Percentiles rank a stretch among this genome's conserved stretches.
These are phyloP conservation scores for Cyberlindnera mississippiensis DNA, from an alignment of 805 yeast species.

Conservation along the genomic window DNA sequence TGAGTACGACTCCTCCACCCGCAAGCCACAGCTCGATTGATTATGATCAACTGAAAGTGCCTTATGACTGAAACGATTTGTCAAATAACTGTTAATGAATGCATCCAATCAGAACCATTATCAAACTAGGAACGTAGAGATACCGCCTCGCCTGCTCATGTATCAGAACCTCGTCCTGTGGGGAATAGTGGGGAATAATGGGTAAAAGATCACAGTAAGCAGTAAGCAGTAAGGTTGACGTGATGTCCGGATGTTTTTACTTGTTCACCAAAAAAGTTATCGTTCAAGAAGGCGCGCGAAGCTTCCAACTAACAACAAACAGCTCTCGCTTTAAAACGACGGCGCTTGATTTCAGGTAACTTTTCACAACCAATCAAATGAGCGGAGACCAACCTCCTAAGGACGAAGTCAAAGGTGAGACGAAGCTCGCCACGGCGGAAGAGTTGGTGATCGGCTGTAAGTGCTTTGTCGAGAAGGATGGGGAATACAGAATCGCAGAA, in stretches of 20 bases:
- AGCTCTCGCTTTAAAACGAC: not conserved
- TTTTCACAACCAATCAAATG: conserved; percentile 2
- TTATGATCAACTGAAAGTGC: not conserved
- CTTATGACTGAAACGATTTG: too few relatives aligned
- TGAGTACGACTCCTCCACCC: conserved; percentile 10
- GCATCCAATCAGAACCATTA: not conserved
- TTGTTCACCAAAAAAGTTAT: not conserved
- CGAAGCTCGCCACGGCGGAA: conserved; percentile 32
- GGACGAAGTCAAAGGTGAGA: conserved; percentile 23
- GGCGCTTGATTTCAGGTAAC: not conserved
- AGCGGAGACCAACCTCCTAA: conserved; percentile 22
- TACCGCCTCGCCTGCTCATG: too few relatives aligned
- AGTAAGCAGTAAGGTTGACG: not conserved
- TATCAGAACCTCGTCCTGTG: too few relatives aligned
- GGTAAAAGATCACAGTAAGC: too few relatives aligned
- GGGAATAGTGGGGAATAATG: not conserved
- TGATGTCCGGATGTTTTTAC: not conserved
- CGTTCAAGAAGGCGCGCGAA: not conserved
- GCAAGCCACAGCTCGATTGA: conserved; percentile 3
- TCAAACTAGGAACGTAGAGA: too few relatives aligned
- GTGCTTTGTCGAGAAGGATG: conserved; percentile 78
- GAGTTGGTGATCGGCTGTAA: conserved; percentile 75
- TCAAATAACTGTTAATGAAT: not conserved
- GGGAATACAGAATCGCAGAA: conserved; percentile 77
- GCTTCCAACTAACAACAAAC: not conserved